These are phyloP conservation scores for Imleria badia DNA, from an alignment of 768 basidiomycete species.

Conservation along the genomic window DNA sequence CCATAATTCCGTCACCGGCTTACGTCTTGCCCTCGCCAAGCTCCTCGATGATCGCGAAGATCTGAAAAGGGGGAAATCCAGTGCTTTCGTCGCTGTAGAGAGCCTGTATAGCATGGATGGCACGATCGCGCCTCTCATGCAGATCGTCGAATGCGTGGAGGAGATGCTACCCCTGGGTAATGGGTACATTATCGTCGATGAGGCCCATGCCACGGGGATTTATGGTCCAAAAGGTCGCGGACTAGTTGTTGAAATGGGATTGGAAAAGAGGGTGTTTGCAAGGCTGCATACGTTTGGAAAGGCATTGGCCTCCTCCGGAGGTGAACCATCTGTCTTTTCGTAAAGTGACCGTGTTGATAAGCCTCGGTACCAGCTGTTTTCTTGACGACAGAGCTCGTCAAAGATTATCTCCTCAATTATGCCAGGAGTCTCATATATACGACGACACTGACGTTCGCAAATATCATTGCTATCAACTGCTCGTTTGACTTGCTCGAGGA, in stretches of 20 bases:
- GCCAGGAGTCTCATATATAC: constrained; percentile 91
- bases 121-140: constrained; percentile 72
- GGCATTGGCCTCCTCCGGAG: constrained; percentile 81
- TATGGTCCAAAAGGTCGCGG: constrained; percentile 82
- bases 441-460: constrained; percentile 76
- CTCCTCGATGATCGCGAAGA: constrained; percentile 39
- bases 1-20: constrained; percentile 65
- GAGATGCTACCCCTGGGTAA: constrained; percentile 59
- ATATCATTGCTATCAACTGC: constrained; percentile 70
- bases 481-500: constrained; percentile 78
- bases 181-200: constrained; percentile 81
- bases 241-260: constrained; percentile 63
- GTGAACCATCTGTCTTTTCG: constrained; percentile 43
- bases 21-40: constrained; percentile 45
- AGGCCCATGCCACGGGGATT: constrained; percentile 91
- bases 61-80: constrained; percentile 41
- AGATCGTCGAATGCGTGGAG: constrained; percentile 65
- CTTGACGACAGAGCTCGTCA: constrained; percentile 66
- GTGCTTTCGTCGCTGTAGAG: constrained; percentile 83
- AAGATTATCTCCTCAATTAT: constrained; percentile 88
- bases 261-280: constrained; percentile 71
- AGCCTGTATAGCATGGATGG: constrained; percentile 96
- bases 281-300: constrained; percentile 94
- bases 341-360: background rate
- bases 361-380: constrained; percentile 60